These are phyloP conservation scores for Xylariaceae sp. DNA, from an alignment of 2,329 filamentous ascomycete species.

Conservation along the genomic window DNA sequence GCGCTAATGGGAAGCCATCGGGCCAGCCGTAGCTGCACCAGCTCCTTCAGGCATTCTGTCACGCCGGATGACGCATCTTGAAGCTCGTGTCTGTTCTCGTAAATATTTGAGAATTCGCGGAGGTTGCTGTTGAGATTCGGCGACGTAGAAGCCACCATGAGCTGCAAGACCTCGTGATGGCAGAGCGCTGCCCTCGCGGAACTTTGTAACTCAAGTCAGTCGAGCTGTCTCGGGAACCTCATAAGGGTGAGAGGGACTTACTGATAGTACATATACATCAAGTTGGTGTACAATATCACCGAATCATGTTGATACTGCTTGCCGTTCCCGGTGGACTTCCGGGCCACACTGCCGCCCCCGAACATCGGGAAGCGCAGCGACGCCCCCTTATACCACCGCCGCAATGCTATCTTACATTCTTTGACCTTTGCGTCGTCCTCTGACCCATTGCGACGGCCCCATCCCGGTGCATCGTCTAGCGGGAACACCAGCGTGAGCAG, in stretches of 20 bases:
- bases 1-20: conserved; percentile 45
- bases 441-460: conserved; percentile 29
- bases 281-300: conserved; percentile 39
- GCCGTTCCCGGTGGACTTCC: conserved; percentile 18
- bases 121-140: conserved; percentile 27
- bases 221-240: not conserved
- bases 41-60: conserved; percentile 42
- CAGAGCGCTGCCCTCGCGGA: conserved; percentile 39
- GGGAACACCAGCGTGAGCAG: conserved; percentile 42
- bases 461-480: conserved; percentile 36
- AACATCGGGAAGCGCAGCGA: conserved; percentile 35
- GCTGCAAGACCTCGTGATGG: conserved; percentile 42
- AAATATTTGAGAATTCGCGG: conserved; percentile 32
- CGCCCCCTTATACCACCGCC: conserved; percentile 36
- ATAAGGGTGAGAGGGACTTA: conserved; percentile 24
- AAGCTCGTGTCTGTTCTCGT: conserved; percentile 38
- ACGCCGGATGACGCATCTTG: conserved; percentile 40
- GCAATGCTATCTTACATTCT: conserved; percentile 32
- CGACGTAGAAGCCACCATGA: conserved; percentile 36
- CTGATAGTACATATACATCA: conserved; percentile 51
- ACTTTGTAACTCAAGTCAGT: conserved; percentile 21
- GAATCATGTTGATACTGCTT: conserved; percentile 36
- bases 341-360: conserved; percentile 26
- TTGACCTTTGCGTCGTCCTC: conserved; percentile 29
- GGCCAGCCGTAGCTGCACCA: conserved; percentile 39